Evolutionary conservation across 2,329 filamentous ascomycete species (phyloP).

Genomic region (Mycogone perniciosa): DNA sequence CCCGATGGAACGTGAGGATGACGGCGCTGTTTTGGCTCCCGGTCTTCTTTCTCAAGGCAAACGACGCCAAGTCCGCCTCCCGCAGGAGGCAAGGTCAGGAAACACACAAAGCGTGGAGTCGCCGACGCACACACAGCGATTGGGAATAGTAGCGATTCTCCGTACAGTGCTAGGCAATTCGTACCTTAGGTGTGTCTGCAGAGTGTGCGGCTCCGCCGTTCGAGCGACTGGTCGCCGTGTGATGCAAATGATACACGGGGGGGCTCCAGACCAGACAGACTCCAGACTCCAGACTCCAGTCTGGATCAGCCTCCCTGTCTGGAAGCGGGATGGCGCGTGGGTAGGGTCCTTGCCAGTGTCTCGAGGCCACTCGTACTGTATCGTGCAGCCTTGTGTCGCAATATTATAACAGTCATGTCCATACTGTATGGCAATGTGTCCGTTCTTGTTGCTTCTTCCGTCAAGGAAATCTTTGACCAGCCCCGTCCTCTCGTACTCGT

Average conservation of each 20-base stretch:
- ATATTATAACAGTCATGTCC: no score
- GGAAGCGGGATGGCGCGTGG: constrained; percentile 7
- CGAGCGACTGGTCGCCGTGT: not conserved
- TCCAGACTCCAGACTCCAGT: not conserved
- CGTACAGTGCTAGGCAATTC: constrained; percentile 4
- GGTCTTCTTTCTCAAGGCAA: not conserved
- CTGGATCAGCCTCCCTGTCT: constrained; percentile 6
- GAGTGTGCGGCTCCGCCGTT: constrained; percentile 9
- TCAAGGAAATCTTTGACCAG: no score
- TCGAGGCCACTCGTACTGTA: no score
- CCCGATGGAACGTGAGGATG: no score
- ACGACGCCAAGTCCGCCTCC: not conserved
- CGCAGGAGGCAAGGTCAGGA: not conserved
- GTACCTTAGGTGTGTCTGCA: constrained; percentile 1
- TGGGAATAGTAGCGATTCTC: not conserved
- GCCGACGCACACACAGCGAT: constrained; percentile 5
- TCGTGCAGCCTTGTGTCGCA: no score
- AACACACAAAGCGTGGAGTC: constrained; percentile 10
- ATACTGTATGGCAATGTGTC: no score
- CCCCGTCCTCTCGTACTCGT: no score
- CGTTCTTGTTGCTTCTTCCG: no score
- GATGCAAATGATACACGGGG: not conserved
- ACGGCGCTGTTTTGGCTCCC: no score
- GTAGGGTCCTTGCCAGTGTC: not conserved
- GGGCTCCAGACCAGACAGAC: constrained; percentile 1